Percentiles rank a stretch among this genome's conserved stretches.
These are phyloP conservation scores for Scleroderma bovista DNA, from an alignment of 768 basidiomycete species.

Conservation along the genomic window DNA sequence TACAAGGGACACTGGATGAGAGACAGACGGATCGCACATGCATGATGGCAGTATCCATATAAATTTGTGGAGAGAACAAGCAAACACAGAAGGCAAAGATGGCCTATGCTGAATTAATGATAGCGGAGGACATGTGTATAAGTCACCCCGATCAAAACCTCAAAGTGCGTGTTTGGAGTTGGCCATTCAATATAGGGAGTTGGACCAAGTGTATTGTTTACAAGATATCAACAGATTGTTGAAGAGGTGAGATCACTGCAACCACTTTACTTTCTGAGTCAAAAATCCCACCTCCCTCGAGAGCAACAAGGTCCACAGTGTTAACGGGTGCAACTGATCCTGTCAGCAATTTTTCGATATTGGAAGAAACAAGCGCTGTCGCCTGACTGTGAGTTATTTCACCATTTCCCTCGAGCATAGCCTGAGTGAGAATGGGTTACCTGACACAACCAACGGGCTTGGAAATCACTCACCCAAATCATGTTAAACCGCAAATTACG, in stretches of 20 bases:
- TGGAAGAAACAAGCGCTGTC: slow-evolving; percentile 47
- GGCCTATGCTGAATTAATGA: no score
- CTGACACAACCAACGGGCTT: slow-evolving; percentile 19
- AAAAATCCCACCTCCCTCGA: slow-evolving; percentile 28
- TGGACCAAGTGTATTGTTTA: slow-evolving; percentile 3
- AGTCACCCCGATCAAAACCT: no score
- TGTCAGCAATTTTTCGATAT: slow-evolving; percentile 45
- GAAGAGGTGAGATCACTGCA: slow-evolving; percentile 28
- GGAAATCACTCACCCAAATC: slow-evolving; percentile 58
- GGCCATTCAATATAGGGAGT: no score
- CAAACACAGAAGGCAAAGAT: no score
- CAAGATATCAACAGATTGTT: slow-evolving; percentile 26
- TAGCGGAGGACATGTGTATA: no score
- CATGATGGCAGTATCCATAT: no score
- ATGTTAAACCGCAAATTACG: slow-evolving; percentile 76
- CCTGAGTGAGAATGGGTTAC: slow-evolving; percentile 21
- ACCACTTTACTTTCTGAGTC: slow-evolving; percentile 32
- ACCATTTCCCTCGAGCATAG: slow-evolving; percentile 35
- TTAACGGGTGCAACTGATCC: slow-evolving; percentile 10
- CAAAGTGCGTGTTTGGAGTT: no score
- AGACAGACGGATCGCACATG: no score
- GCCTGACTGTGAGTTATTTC: slow-evolving; percentile 41
- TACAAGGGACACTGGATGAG: no score
- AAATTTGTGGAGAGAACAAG: no score
- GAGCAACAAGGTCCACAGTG: slow-evolving; percentile 50